These are phyloP conservation scores for Coemansia pectinata DNA, from an alignment of 192 early-diverging fungal species.

Conservation along the genomic window DNA sequence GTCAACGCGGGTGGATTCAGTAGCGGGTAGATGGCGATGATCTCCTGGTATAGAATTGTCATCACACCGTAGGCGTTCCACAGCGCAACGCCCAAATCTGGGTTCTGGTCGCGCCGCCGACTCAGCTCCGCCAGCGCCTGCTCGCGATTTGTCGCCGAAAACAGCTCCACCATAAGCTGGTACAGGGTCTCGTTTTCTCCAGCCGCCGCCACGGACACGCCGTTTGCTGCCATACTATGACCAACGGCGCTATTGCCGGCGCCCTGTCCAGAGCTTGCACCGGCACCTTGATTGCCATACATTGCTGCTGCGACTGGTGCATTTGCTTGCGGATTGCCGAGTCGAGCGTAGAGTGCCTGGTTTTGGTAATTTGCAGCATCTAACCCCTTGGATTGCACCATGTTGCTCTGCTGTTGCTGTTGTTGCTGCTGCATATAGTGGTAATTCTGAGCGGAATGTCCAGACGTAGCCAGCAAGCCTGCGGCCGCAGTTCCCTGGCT, in stretches of 20 bases:
- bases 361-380: constrained; percentile 43
- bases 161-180: constrained; percentile 81
- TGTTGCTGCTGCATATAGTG: constrained; percentile 38
- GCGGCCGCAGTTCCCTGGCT: constrained; percentile 21
- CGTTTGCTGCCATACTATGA: background rate
- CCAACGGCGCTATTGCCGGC: constrained; percentile 2
- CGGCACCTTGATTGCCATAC: constrained; percentile 6
- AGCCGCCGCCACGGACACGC: background rate
- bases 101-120: constrained; percentile 93
- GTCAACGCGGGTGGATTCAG: constrained; percentile 85
- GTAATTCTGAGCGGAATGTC: constrained; percentile 23
- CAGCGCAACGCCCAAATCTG: constrained; percentile 92
- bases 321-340: constrained; percentile 11
- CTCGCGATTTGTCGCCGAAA: constrained; percentile 76
- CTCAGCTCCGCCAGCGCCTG: constrained; percentile 90
- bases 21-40: constrained; percentile 92
- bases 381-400: constrained; percentile 24
- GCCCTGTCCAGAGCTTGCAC: background rate
- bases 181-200: constrained; percentile 82
- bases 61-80: constrained; percentile 98
- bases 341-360: constrained; percentile 36
- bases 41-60: constrained; percentile 93
- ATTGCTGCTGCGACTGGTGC: constrained; percentile 1
- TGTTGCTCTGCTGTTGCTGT: constrained; percentile 15
- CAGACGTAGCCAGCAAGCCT: constrained; percentile 15